Evolutionary conservation across 2,329 filamentous ascomycete genomes (phyloP).

Genomic region (Beauveria bassiana): DNA sequence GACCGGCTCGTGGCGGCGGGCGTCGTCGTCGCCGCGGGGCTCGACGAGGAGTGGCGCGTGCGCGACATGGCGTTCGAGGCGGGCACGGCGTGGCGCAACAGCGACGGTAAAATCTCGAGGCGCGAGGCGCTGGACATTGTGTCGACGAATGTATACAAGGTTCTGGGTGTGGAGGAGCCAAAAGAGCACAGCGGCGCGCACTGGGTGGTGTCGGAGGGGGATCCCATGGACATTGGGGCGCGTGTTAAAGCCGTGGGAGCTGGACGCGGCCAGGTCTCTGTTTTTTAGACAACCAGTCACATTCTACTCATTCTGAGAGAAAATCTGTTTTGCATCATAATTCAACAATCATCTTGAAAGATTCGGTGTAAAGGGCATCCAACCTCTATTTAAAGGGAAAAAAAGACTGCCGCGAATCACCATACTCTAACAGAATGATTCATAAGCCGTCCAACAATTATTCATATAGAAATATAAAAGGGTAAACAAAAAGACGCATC

Average conservation of each 20-base stretch:
- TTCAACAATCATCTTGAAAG: neutral
- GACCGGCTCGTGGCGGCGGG: slow-evolving; percentile 52
- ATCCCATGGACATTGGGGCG: slow-evolving; percentile 51
- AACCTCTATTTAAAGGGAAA: too few species aligned
- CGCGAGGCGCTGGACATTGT: slow-evolving; percentile 49
- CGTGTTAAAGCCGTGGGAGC: slow-evolving; percentile 45
- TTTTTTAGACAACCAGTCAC: slow-evolving; percentile 23
- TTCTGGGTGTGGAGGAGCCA: slow-evolving; percentile 41
- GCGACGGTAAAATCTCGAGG: slow-evolving; percentile 43
- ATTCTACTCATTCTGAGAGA: neutral
- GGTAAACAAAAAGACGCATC: neutral
- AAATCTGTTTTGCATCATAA: neutral
- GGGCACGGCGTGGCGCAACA: slow-evolving; percentile 51
- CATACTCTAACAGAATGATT: neutral
- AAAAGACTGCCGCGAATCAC: neutral
- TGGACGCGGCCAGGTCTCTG: slow-evolving; percentile 23
- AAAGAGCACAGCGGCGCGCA: slow-evolving; percentile 29
- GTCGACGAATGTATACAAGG: slow-evolving; percentile 47
- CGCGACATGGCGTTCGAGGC: slow-evolving; percentile 53
- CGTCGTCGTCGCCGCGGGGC: slow-evolving; percentile 49
- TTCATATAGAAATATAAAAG: neutral
- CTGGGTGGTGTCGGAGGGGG: slow-evolving; percentile 57
- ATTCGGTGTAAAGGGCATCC: neutral
- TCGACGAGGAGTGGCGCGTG: slow-evolving; percentile 55
- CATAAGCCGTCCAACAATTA: neutral